phyloP scores from a whole-genome alignment of 345 rosid species.

The Citrus sp. region DNA sequence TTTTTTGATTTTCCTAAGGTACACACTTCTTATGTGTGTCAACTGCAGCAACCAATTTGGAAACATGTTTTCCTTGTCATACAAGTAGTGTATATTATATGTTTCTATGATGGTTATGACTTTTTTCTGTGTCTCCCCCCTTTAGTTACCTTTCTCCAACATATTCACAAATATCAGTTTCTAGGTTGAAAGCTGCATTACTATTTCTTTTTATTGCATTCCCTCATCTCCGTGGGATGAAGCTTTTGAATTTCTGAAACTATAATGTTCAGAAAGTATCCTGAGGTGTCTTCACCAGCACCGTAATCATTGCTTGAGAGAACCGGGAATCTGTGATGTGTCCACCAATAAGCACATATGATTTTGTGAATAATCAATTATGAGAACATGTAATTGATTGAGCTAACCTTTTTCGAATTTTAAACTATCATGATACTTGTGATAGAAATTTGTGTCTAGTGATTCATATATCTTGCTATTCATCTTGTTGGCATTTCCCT shows the following conservation, averaged over 20 bases:
- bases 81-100: background rate
- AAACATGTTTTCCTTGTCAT: conserved; percentile 1
- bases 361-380: conserved; percentile 2
- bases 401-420: background rate
- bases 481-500: conserved; percentile 21
- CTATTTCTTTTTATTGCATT: background rate
- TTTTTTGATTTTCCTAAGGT: background rate
- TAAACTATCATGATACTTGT: background rate
- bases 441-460: background rate
- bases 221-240: background rate
- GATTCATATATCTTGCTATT: conserved; percentile 5
- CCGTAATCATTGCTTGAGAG: background rate
- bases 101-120: background rate
- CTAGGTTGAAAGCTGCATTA: background rate
- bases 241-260: background rate
- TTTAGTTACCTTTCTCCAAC: background rate
- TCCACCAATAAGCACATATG: background rate
- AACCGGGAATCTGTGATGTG: background rate
- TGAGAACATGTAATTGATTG: background rate
- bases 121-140: background rate
- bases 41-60: background rate
- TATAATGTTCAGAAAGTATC: background rate
- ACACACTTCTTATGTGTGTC: background rate
- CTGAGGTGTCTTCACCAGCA: background rate
- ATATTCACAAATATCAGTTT: background rate